Conservation (phyloP, 2,329 filamentous ascomycete species). For the Emericellopsis atlantica region DNA sequence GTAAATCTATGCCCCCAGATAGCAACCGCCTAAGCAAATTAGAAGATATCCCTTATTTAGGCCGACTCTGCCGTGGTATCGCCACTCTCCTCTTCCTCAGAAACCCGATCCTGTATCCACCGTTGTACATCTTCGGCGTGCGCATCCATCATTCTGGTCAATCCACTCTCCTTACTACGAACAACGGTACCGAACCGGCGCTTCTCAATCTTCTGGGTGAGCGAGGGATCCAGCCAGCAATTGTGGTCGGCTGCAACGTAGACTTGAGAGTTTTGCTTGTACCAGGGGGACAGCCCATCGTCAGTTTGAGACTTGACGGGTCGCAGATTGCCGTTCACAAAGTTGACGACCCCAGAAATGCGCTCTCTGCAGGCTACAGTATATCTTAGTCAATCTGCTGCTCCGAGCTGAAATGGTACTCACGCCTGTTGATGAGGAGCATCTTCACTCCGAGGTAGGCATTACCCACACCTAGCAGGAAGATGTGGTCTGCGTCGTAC, state of each 20-base stretch:
- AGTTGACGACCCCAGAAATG: constrained; percentile 65
- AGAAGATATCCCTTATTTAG: too few species aligned
- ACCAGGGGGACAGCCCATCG: constrained; percentile 65
- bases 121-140: constrained; percentile 37
- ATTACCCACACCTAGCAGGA: constrained; percentile 81
- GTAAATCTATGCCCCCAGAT: too few species aligned
- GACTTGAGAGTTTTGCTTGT: constrained; percentile 67
- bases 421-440: constrained; percentile 66
- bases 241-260: constrained; percentile 66
- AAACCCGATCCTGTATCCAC: constrained; percentile 29
- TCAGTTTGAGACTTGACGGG: constrained; percentile 72
- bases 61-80: neutral
- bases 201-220: constrained; percentile 46
- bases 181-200: constrained; percentile 47
- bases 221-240: constrained; percentile 57
- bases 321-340: constrained; percentile 65
- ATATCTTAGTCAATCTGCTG: neutral
- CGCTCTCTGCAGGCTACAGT: constrained; percentile 47
- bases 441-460: constrained; percentile 76
- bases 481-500: constrained; percentile 58
- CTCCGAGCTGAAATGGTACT: constrained; percentile 4
- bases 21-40: too few species aligned
- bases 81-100: constrained; percentile 16
- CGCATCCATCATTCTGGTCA: constrained; percentile 43
- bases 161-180: constrained; percentile 31